These are phyloP conservation scores for Casaregolazyma suthepensis DNA, from an alignment of 1,139 yeast species.

Conservation along the genomic window DNA sequence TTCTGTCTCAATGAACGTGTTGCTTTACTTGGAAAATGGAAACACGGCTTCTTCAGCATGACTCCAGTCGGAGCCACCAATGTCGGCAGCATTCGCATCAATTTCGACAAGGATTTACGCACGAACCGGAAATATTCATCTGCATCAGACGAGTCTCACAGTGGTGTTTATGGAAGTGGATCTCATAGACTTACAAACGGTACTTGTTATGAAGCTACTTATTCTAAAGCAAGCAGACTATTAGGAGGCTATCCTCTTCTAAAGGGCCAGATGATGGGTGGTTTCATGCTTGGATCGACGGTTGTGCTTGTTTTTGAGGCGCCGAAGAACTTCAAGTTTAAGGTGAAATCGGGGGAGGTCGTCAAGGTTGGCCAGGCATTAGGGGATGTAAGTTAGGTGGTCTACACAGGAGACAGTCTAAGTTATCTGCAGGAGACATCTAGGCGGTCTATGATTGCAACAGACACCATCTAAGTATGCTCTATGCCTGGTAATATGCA, in stretches of 20 bases:
- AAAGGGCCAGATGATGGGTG: conserved; percentile 96
- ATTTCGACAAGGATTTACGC: conserved; percentile 84
- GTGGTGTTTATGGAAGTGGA: conserved; percentile 1
- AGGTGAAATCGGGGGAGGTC: conserved; percentile 61
- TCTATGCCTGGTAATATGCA: background rate
- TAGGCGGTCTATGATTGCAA: no score
- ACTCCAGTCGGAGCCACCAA: conserved; percentile 99
- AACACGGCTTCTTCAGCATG: conserved; percentile 95
- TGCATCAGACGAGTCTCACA: conserved; percentile 3
- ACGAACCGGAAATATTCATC: conserved; percentile 46
- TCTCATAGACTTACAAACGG: conserved; percentile 41
- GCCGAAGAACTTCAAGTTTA: conserved; percentile 67
- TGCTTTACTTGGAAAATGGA: conserved; percentile 92
- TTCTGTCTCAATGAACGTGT: conserved; percentile 94
- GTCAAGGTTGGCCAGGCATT: conserved; percentile 82
- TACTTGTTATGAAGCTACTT: conserved; percentile 92
- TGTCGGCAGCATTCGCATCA: conserved; percentile 89
- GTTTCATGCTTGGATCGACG: conserved; percentile 92
- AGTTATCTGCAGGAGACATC: no score
- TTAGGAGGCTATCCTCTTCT: conserved; percentile 83
- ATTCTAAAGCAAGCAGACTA: conserved; percentile 69
- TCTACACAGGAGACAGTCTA: no score
- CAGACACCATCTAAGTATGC: background rate
- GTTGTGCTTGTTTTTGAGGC: conserved; percentile 96
- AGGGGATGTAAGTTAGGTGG: conserved; percentile 40